Percentiles rank a stretch among this genome's conserved stretches.
Conservation (phyloP, 225 moss, liverwort and hornwort genomes). For the Pseudoscleropodium purum region DNA sequence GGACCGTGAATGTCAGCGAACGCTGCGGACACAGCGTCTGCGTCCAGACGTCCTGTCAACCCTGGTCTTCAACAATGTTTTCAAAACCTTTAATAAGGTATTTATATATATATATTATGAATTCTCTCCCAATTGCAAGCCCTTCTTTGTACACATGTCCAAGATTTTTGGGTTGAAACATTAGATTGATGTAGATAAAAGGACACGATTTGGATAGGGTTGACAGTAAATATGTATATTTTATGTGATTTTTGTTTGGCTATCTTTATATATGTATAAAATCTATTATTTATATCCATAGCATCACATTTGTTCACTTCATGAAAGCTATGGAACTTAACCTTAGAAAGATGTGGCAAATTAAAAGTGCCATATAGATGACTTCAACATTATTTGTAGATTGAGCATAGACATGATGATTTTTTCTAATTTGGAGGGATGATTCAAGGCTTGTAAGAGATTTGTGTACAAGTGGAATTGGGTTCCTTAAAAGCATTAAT, state of each 20-base stretch:
- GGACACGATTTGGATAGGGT: not conserved
- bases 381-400: not conserved
- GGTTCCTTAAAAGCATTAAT: not conserved
- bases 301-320: not conserved
- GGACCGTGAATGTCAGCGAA: too few relatives aligned
- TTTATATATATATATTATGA: rapidly evolving
- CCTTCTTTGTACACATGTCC: rapidly evolving
- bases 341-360: not conserved
- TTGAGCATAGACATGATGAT: not conserved
- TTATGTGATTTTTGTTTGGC: not conserved
- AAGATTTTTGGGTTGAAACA: not conserved
- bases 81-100: not conserved
- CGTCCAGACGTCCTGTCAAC: too few relatives aligned
- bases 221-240: not conserved
- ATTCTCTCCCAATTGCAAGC: rapidly evolving
- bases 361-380: not conserved
- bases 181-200: not conserved
- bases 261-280: too few relatives aligned
- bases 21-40: too few relatives aligned
- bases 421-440: not conserved
- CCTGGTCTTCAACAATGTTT: not conserved
- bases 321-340: not conserved
- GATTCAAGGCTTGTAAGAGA: not conserved
- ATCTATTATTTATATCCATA: not conserved
- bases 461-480: not conserved